Evolutionary conservation across 208 protist genomes (phyloP), one percentile per base, ranked within the genome.

Genomic region (Trypanosoma cruzi): DNA sequence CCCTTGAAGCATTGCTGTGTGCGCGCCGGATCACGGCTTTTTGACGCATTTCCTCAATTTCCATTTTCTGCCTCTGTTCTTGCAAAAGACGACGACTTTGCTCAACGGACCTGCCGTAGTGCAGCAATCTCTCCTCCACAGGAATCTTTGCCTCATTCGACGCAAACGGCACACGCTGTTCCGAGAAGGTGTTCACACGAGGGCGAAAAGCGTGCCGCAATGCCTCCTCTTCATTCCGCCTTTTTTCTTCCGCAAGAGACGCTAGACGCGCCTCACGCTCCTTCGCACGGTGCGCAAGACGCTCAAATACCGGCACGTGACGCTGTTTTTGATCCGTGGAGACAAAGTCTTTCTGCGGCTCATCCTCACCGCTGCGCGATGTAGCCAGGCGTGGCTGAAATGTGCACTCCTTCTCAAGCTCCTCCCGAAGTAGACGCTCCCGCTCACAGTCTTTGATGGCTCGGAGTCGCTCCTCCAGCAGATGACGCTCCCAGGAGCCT

Each of bases 71-170:
- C 31, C 78, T 71, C 56, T 85, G 44, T 46, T 79, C 67, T 36
- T 80, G 81, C 32, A 64, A 68, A 1, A 62, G 64, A 34, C 74
- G 68, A 7, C 73, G 71, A 48, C 77, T 78, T 4, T 76, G 34
- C 28, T 73, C 76, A 7, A 93, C 71, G 1, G 68, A 63, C 29
- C 81, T 70, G n/a, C 90, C 90, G 65, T 93, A 95, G 68, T 90
- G 78, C 1, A 93, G 77, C 6, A 95, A 74, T 14, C 90, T 80
- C 44, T 90, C 85, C 59, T 92, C 86, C 20, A 95, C 90, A 6
- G 85, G 79, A 22, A 85, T 59, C n/a, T 65, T 64, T 29, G 79
- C 40, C 1, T 64, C 55, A 36, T 73, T 63, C 22, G 57, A 40
- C 8, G 77, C 44, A 48, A 37, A 24, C 32, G 75, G 44, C 1